Evolutionary conservation across 2,329 filamentous ascomycete species (phyloP).

Genomic region (Sphaerulina vaccinii): DNA sequence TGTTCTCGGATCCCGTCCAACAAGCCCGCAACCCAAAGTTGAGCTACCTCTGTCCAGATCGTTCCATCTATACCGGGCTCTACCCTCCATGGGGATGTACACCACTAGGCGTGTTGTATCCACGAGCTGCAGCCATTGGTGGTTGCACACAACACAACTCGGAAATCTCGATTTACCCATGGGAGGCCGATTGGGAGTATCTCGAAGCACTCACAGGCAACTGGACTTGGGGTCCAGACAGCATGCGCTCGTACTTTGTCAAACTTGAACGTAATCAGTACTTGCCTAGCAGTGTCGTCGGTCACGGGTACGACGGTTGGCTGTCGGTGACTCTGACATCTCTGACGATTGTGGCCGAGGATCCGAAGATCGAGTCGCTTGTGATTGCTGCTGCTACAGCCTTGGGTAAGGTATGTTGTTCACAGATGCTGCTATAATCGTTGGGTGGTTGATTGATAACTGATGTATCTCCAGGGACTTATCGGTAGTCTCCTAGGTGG

Average conservation of each 20-base stretch:
- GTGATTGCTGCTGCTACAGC: conserved; percentile 53
- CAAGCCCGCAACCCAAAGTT: conserved; percentile 60
- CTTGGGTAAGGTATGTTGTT: conserved; percentile 34
- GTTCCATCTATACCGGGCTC: conserved; percentile 54
- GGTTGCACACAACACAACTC: conserved; percentile 63
- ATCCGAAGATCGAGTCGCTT: conserved; percentile 54
- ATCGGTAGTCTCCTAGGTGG: conserved; percentile 40
- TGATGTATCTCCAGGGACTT: conserved; percentile 25
- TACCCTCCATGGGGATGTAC: conserved; percentile 54
- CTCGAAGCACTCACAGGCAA: conserved; percentile 61
- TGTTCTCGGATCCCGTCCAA: conserved; percentile 56
- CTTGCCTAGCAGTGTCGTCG: conserved; percentile 41
- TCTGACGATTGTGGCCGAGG: conserved; percentile 52
- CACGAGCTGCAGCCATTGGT: conserved; percentile 56
- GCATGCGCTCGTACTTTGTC: conserved; percentile 59
- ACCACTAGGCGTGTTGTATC: conserved; percentile 57
- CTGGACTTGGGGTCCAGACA: conserved; percentile 55
- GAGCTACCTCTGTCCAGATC: conserved; percentile 54
- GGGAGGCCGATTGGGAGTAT: conserved; percentile 59
- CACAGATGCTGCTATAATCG: background rate
- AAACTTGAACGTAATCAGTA: conserved; percentile 52
- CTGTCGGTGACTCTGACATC: conserved; percentile 52
- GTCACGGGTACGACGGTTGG: conserved; percentile 60
- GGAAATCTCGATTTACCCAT: conserved; percentile 58
- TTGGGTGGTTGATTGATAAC: background rate